Conservation (phyloP, 352 stramenopile genomes). For the Phytophthora pinifolia region DNA sequence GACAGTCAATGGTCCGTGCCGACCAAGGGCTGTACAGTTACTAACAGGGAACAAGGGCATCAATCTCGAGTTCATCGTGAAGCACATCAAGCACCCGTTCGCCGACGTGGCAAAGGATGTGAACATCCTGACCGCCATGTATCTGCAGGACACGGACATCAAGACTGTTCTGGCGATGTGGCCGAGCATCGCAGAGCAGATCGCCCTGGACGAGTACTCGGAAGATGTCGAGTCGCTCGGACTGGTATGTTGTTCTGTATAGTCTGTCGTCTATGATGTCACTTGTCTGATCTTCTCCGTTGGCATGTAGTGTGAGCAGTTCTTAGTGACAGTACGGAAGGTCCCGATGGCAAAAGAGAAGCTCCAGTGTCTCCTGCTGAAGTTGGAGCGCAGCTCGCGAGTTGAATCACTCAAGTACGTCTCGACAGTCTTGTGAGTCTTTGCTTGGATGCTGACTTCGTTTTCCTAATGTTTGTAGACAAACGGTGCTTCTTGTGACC, state of each 20-base stretch:
- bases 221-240: conserved; percentile 19
- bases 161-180: conserved; percentile 36
- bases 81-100: conserved; percentile 20
- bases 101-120: conserved; percentile 24
- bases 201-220: conserved; percentile 23
- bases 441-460: neutral
- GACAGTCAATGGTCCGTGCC: neutral
- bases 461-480: conserved; percentile 7
- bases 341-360: conserved; percentile 30
- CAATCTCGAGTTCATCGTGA: conserved; percentile 26
- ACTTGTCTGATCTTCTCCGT: neutral
- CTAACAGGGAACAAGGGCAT: conserved; percentile 29
- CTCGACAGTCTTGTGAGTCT: neutral
- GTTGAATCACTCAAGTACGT: conserved; percentile 28
- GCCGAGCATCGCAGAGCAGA: conserved; percentile 28
- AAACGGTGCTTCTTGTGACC: conserved; percentile 27
- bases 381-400: conserved; percentile 25
- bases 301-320: conserved; percentile 30
- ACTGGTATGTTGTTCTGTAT: conserved; percentile 16
- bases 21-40: conserved; percentile 8
- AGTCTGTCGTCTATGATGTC: neutral
- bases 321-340: conserved; percentile 25
- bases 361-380: conserved; percentile 29
- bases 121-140: conserved; percentile 28
- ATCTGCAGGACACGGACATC: conserved; percentile 28